Base-by-base conservation (phyloP, 2,329 filamentous ascomycete species). In the Conoideocrella luteorostrata region DNA sequence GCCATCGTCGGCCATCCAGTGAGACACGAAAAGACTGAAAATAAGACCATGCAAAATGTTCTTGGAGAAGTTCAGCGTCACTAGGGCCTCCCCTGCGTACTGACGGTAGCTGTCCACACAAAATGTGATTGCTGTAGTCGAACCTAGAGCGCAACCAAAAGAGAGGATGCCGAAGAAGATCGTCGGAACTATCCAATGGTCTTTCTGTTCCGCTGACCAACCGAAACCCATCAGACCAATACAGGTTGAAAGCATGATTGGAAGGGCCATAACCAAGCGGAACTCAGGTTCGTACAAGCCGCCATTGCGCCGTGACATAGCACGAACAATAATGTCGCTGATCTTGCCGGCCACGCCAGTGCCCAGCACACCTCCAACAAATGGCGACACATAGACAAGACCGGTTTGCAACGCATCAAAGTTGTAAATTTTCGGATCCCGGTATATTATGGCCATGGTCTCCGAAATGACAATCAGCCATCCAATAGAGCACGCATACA, bases 381-480 rank as follows among this genome's bases (percentile, higher is more conserved):
- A 96, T 0, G 91, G 91, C 0, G 86, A 90, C 36, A 97, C 74
- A 61, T 96, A 97, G 1, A 97, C 78, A 1, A 97, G 72, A 7
- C 91, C 91, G 0, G 87, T 86, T 49, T 88, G 83, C 0, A 96
- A 68, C 0, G 88, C 76, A 20, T 76, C 81, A 60, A 97, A 97
- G 52, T 90, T 78, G 68, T 97, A 97, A 0, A 72, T 73, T 0
- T 75, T 69, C 0, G 71, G 69, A 43, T 80, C 71, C 29, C 86
- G 79, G 62, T 88, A 97, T 48, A 97, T 85, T 46, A 84, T 74
- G 0, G 88, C 78, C 3, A 97, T 80, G 0, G 85, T 86, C 63
- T 97, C 90, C 1, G 89, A 95, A 2, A 97, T 77, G 34, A 97
- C 89, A 52, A 97, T 96, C 22, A 97, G 75, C 93, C 91, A 97